Evolutionary conservation across 257 asterid genomes (phyloP).

Genomic region (Solanum medicagineum): DNA sequence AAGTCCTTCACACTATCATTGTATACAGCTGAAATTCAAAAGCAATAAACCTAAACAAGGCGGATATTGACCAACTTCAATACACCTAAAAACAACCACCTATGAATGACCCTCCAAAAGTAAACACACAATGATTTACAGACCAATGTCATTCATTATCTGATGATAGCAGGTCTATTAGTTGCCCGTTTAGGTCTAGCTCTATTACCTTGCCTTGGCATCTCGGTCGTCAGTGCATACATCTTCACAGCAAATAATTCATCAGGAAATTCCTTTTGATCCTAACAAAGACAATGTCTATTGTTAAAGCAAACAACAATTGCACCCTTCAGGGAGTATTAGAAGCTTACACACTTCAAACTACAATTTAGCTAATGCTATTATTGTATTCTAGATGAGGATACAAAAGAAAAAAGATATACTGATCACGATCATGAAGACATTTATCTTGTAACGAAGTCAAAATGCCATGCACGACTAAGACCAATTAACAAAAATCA

Average conservation of each 20-base stretch:
- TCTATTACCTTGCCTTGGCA: constrained; percentile 33
- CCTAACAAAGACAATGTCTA: constrained; percentile 23
- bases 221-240: constrained; percentile 70
- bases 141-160: constrained; percentile 13
- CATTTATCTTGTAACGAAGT: not conserved
- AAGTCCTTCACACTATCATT: not conserved
- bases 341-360: not conserved
- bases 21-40: not conserved
- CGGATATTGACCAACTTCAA: not conserved
- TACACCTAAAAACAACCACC: not conserved
- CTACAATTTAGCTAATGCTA: not conserved
- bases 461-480: not conserved
- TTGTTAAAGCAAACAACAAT: not conserved
- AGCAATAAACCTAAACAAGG: not conserved
- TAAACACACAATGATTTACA: not conserved
- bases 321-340: not conserved
- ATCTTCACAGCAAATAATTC: constrained; percentile 79
- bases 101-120: not conserved
- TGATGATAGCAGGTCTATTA: constrained; percentile 64
- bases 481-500: not conserved
- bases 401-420: not conserved
- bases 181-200: constrained; percentile 28
- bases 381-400: not conserved
- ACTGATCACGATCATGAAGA: not conserved
- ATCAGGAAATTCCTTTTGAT: constrained; percentile 68